These are phyloP conservation scores for Microbotryum scabiosae DNA, from an alignment of 1,284 basidiomycete species.

Conservation along the genomic window DNA sequence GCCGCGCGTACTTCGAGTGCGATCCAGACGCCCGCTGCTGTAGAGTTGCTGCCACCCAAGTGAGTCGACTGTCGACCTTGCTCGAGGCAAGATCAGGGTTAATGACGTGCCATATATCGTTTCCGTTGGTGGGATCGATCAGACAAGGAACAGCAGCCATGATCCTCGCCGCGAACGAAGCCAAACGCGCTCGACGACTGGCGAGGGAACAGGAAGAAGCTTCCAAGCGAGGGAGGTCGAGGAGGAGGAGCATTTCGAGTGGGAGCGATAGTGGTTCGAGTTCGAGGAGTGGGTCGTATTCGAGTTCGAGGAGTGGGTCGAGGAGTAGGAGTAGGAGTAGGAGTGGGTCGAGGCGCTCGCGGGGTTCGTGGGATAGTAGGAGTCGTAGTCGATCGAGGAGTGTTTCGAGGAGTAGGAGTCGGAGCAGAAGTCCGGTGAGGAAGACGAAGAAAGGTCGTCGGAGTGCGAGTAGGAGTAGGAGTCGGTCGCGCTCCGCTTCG, in stretches of 20 bases:
- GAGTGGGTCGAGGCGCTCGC: not conserved
- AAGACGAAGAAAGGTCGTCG: not conserved
- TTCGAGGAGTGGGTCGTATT: slow-evolving; percentile 3
- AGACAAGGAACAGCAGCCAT: slow-evolving; percentile 27
- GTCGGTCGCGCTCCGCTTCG: not conserved
- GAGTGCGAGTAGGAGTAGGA: not conserved
- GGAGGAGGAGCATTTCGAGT: not conserved
- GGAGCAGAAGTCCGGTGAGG: not conserved
- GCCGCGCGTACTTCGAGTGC: not conserved
- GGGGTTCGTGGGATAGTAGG: not conserved
- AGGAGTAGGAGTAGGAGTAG: not conserved
- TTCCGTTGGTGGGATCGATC: not conserved
- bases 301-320: not conserved
- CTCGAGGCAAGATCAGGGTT: no score
- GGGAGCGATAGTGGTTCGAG: slow-evolving; percentile 1
- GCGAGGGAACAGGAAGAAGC: not conserved
- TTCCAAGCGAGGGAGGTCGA: slow-evolving; percentile 1
- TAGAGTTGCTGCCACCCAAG: not conserved
- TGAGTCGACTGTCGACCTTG: no score
- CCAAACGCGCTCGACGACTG: slow-evolving; percentile 6
- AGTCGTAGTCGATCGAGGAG: not conserved
- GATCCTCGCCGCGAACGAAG: slow-evolving; percentile 29
- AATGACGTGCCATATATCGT: no score
- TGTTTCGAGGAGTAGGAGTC: not conserved
- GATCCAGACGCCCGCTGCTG: not conserved